Evolutionary conservation across 148 eudicot genomes (phyloP), one percentile per base, ranked within the genome.

Genomic region (Camellia sinensis): DNA sequence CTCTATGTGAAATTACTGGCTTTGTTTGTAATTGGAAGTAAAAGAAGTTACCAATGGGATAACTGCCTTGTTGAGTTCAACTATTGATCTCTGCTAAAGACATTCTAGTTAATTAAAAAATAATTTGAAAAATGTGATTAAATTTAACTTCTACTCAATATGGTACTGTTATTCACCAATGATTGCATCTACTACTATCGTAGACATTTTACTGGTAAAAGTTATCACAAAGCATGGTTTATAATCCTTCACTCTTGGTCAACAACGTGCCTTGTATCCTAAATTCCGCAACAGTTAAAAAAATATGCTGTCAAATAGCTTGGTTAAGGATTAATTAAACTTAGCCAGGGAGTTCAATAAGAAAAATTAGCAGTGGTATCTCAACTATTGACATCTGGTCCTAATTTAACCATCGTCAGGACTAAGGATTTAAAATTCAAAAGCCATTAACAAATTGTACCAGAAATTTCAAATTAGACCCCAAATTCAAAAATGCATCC

Each of bases 311-410:
- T 54, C 17, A 5, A 11, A 54, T 54, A 54, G 57, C 10, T 54
- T 29, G 37, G 37, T 4, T 43, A 43, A 61, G n/a, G 37, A 44
- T 9, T 19, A 75, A 62, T 19, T 12, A 40, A 56, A 3, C 13
- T 8, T 3, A 5, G 41, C 12, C 12, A 11, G 18, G 53, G 3
- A 45, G 46, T 75, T 1, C 17, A 64, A 48, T 11, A 11, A 62
- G 78, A 72, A 17, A 71, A 72, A 53, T 21, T 53, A 72, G 75
- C 61, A 52, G 8, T 52, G 61, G 75, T 61, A 21, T 40, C 75
- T 13, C 61, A 71, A 69, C 41, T 71, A 53, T 48, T 48, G 7
- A 48, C 6, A 4, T 48, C 52, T 2, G 5, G 52, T 48, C 52
- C 52, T 48, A 7, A 48, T 48, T 48, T 7, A 48, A 48, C 5